phyloP scores from a whole-genome alignment of 148 eudicot species.

The Camellia sinensis region DNA sequence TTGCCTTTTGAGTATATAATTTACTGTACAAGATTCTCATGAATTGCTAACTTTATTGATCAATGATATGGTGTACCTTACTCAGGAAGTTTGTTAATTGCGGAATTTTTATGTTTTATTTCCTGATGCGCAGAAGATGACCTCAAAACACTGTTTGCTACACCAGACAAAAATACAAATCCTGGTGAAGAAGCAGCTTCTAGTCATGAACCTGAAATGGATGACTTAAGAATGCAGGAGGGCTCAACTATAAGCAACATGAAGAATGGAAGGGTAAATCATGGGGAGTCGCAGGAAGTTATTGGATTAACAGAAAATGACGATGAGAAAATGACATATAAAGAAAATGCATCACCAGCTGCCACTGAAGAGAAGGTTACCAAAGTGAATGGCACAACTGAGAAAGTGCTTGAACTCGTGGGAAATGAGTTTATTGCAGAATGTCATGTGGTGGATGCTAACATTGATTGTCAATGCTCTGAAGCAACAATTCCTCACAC shows the following conservation, averaged over 20 bases:
- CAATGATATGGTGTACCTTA: neutral
- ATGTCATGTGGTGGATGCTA: neutral
- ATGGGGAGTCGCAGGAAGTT: neutral
- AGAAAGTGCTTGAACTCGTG: no score
- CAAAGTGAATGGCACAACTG: no score
- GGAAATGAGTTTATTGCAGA: neutral
- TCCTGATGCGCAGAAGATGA: slow-evolving; percentile 6
- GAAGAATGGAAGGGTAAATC: neutral
- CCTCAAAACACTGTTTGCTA: slow-evolving; percentile 15
- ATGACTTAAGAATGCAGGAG: neutral
- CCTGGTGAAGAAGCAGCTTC: neutral
- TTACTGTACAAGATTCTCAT: neutral
- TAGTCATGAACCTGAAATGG: neutral
- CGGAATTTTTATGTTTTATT: neutral
- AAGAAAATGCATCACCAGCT: neutral
- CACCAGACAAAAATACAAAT: slow-evolving; percentile 9
- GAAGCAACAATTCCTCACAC: neutral
- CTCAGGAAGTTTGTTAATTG: neutral
- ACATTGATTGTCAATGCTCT: neutral
- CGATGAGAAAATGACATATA: neutral
- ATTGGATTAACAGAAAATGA: neutral
- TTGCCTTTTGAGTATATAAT: neutral
- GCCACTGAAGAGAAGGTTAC: no score
- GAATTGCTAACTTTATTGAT: neutral
- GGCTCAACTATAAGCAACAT: neutral